Conservation (phyloP, 345 rosid species). For the Brassica napus region DNA sequence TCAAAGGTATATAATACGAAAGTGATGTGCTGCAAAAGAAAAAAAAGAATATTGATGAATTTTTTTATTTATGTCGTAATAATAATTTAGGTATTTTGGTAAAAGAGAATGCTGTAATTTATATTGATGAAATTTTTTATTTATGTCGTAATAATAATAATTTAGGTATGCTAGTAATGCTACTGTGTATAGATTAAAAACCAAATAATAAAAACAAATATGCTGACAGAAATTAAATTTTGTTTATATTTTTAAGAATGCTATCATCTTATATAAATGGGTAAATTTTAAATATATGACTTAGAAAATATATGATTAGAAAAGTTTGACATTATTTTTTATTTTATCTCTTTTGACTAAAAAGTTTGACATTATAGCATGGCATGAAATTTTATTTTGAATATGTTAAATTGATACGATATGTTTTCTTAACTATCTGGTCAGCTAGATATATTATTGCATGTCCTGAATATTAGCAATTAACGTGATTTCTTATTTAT, state of each 20-base stretch:
- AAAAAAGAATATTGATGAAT: not conserved
- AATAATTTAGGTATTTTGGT: not conserved
- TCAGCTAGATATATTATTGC: not conserved
- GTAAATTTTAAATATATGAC: not conserved
- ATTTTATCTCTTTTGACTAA: not conserved
- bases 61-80: not conserved
- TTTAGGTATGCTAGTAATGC: not conserved
- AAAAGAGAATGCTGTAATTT: too few species aligned
- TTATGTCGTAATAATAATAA: not conserved
- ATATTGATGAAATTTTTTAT: not conserved
- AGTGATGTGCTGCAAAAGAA: not conserved
- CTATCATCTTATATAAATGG: not conserved
- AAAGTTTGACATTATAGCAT: not conserved
- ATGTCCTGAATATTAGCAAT: not conserved
- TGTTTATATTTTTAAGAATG: not conserved
- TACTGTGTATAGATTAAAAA: not conserved
- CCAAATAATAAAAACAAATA: not conserved
- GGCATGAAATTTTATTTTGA: not conserved
- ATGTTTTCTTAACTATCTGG: not conserved
- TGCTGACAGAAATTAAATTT: not conserved
- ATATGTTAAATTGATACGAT: not conserved
- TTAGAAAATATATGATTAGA: not conserved
- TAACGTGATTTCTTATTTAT: not conserved
- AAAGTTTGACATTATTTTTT: not conserved
- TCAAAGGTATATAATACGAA: not conserved